Evolutionary conservation across 1,139 yeast species (phyloP).

Genomic region (Sugiyamaella paludigena): DNA sequence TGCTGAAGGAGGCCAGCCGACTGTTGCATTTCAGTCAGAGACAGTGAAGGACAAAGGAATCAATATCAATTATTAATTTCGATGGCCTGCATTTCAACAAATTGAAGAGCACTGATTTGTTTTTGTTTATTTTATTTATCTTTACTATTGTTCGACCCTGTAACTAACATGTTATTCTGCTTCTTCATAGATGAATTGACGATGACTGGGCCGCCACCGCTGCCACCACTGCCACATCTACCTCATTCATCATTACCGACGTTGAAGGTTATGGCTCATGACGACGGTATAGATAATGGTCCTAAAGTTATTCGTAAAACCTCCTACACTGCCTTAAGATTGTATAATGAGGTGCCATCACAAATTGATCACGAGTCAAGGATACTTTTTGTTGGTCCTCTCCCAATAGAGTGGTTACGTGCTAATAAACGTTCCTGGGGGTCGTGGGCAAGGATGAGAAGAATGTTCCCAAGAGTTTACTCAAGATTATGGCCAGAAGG

Average conservation of each 20-base stretch:
- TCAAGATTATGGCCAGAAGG: slow-evolving; percentile 12
- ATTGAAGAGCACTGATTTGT: no score
- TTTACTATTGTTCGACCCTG: no score
- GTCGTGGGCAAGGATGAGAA: slow-evolving; percentile 12
- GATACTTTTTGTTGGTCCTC: slow-evolving; percentile 57
- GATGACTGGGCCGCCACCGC: no score
- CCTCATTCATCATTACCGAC: background rate
- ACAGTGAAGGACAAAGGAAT: no score
- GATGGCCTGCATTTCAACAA: no score
- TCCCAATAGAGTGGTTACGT: slow-evolving; percentile 62
- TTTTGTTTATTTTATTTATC: no score
- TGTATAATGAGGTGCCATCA: slow-evolving; percentile 52
- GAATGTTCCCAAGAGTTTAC: slow-evolving; percentile 13
- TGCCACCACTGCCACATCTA: no score
- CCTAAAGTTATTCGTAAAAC: slow-evolving; percentile 12
- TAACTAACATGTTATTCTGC: background rate
- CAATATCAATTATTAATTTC: no score
- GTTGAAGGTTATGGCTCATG: background rate
- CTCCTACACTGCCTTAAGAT: slow-evolving; percentile 65
- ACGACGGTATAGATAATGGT: background rate
- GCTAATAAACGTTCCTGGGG: slow-evolving; percentile 31
- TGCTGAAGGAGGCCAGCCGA: no score
- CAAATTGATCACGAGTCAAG: slow-evolving; percentile 52
- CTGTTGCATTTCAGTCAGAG: no score
- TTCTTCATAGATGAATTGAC: no score